phyloP scores from a whole-genome alignment of 805 yeast species.

The Lipomyces yamanashiensis region DNA sequence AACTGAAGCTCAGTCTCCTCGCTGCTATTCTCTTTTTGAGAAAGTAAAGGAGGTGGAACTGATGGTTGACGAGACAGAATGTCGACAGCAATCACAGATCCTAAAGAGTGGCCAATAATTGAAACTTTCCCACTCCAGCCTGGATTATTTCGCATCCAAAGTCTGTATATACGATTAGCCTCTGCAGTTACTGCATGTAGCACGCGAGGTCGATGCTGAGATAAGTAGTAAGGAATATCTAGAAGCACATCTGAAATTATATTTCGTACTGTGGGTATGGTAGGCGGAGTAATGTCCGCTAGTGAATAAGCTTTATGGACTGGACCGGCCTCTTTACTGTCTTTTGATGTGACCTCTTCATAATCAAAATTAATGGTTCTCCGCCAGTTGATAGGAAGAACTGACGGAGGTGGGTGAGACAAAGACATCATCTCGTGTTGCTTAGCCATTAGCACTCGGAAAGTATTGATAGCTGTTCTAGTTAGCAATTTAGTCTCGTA shows the following conservation, averaged over 20 bases:
- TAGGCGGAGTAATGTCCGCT: constrained; percentile 73
- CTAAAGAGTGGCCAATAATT: constrained; percentile 84
- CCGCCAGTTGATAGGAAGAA: constrained; percentile 89
- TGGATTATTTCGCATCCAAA: constrained; percentile 71
- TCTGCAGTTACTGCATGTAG: constrained; percentile 68
- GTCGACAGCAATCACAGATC: constrained; percentile 82
- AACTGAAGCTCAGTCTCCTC: constrained; percentile 51
- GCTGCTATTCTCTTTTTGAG: constrained; percentile 15
- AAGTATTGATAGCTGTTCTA: constrained; percentile 45
- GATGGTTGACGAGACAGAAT: constrained; percentile 55
- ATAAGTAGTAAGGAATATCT: constrained; percentile 81
- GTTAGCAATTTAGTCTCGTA: background rate
- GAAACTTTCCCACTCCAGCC: constrained; percentile 62
- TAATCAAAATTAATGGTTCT: constrained; percentile 55
- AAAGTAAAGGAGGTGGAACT: constrained; percentile 31
- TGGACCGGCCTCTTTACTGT: constrained; percentile 14
- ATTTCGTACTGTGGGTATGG: constrained; percentile 75
- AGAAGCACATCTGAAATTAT: constrained; percentile 82
- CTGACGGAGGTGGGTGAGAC: constrained; percentile 35
- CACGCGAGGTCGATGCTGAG: constrained; percentile 67
- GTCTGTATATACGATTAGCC: constrained; percentile 67
- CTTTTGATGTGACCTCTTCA: constrained; percentile 43
- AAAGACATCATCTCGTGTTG: constrained; percentile 36
- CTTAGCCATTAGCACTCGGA: constrained; percentile 45
- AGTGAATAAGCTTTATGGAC: constrained; percentile 55